Conservation (phyloP, 345 rosid genomes). For the Eucalyptus cloeziana region DNA sequence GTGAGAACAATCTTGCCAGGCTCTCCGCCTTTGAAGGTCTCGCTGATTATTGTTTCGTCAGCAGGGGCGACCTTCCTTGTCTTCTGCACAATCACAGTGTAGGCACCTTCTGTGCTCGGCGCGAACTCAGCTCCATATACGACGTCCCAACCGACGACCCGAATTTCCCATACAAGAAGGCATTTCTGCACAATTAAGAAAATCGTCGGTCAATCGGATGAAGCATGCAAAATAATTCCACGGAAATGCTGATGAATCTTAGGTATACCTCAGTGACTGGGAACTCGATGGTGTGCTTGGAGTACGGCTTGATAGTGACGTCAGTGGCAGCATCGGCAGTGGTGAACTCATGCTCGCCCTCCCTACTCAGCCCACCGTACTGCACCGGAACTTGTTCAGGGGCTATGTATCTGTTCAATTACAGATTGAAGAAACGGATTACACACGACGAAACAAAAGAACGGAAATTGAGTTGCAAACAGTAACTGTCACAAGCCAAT, state of each 20-base stretch:
- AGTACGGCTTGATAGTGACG: conserved; percentile 13
- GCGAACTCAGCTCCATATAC: conserved; percentile 36
- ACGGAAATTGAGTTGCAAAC: neutral
- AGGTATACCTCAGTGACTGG: conserved; percentile 20
- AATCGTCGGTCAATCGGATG: neutral
- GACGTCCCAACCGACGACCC: conserved; percentile 44
- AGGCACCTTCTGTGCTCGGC: conserved; percentile 18
- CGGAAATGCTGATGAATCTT: neutral
- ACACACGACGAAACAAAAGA: neutral
- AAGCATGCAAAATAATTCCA: neutral
- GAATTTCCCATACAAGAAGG: conserved; percentile 27
- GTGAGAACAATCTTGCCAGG: conserved; percentile 31
- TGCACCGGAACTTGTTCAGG: conserved; percentile 35
- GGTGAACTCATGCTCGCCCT: conserved; percentile 27
- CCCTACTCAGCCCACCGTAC: conserved; percentile 36
- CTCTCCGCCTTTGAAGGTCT: conserved; percentile 23
- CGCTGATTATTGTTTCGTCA: conserved; percentile 13
- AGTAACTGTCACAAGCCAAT: neutral
- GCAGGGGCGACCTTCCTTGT: conserved; percentile 12
- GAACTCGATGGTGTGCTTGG: conserved; percentile 26
- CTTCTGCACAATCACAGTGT: conserved; percentile 33
- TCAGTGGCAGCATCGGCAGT: conserved; percentile 16
- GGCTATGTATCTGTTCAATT: conserved; percentile 22
- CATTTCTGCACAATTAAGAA: neutral
- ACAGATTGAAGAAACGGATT: neutral